Percentiles rank a stretch among this genome's conserved stretches.
These are phyloP conservation scores for Aspergillus olivimuriae DNA, from an alignment of 495 filamentous ascomycete genomes.

Conservation along the genomic window DNA sequence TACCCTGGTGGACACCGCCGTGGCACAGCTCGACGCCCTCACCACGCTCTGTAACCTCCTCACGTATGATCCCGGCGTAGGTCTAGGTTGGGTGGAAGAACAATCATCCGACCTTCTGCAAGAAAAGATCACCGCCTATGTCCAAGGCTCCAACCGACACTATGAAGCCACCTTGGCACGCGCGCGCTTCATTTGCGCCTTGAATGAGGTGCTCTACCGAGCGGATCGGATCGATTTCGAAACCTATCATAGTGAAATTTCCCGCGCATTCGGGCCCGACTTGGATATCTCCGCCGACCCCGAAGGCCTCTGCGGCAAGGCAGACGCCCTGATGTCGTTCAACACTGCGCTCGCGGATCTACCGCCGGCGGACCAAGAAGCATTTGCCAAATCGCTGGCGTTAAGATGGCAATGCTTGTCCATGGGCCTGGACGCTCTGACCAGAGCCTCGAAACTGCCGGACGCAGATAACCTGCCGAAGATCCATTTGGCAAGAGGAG, in stretches of 20 bases:
- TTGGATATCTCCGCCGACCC: conserved; percentile 39
- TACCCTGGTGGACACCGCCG: conserved; percentile 56
- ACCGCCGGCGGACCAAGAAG: conserved; percentile 23
- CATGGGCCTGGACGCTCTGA: conserved; percentile 40
- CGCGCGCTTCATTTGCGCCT: conserved; percentile 46
- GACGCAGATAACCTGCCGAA: conserved; percentile 47
- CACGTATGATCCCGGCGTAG: conserved; percentile 27
- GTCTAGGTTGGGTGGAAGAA: conserved; percentile 50
- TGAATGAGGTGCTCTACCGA: conserved; percentile 52
- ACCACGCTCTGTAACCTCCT: conserved; percentile 51
- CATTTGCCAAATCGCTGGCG: conserved; percentile 17
- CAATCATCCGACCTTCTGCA: conserved; percentile 41
- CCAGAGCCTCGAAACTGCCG: conserved; percentile 47
- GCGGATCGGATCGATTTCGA: conserved; percentile 36
- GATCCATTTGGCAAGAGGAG: conserved; percentile 57
- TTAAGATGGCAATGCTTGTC: conserved; percentile 47
- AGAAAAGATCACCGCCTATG: conserved; percentile 42
- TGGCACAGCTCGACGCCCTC: conserved; percentile 55
- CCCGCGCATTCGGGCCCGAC: conserved; percentile 33
- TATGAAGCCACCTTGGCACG: conserved; percentile 47
- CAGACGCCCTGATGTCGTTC: conserved; percentile 52
- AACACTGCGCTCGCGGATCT: conserved; percentile 36
- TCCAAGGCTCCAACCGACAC: conserved; percentile 35
- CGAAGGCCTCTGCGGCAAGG: conserved; percentile 48
- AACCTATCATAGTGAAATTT: conserved; percentile 46